Percentiles rank a stretch among this genome's conserved stretches.
These are phyloP conservation scores for Aspergillus brunneoviolaceus DNA, from an alignment of 2,329 filamentous ascomycete genomes.

Conservation along the genomic window DNA sequence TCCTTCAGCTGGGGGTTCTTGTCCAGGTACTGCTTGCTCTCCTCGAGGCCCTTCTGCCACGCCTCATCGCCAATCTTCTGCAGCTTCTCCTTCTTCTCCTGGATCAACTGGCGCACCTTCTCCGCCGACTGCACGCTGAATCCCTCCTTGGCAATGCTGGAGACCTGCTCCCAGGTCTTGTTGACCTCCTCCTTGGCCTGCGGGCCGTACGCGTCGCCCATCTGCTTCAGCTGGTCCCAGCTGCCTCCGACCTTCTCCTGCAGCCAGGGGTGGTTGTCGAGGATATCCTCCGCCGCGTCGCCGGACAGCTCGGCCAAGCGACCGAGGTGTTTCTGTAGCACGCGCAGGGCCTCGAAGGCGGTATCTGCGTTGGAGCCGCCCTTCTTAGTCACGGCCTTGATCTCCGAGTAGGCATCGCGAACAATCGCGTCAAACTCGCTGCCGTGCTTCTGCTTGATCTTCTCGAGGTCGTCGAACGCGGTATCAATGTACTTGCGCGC, in stretches of 20 bases:
- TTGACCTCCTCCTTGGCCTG: conserved; percentile 76
- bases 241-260: conserved; percentile 71
- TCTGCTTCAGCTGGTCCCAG: conserved; percentile 66
- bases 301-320: conserved; percentile 62
- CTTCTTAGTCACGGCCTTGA: conserved; percentile 60
- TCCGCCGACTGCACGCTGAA: conserved; percentile 54
- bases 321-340: conserved; percentile 62
- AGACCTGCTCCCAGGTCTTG: conserved; percentile 66
- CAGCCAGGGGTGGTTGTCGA: conserved; percentile 71
- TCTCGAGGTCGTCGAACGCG: conserved; percentile 70
- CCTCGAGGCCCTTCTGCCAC: conserved; percentile 69
- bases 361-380: conserved; percentile 64
- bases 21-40: conserved; percentile 70
- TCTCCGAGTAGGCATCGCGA: conserved; percentile 64
- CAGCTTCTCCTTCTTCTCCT: conserved; percentile 69
- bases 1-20: conserved; percentile 76
- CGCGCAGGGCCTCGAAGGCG: conserved; percentile 60
- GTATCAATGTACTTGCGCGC: conserved; percentile 66
- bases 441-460: conserved; percentile 64
- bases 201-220: conserved; percentile 69
- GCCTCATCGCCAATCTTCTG: conserved; percentile 68
- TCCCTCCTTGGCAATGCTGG: conserved; percentile 63
- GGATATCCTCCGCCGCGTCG: conserved; percentile 62
- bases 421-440: conserved; percentile 70
- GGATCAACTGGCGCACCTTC: conserved; percentile 60